A percentile compares a stretch with the other conserved stretches of the same genome.
phyloP scores from a whole-genome alignment of 768 basidiomycete genomes.

The Sporobolomyces pararoseus region DNA sequence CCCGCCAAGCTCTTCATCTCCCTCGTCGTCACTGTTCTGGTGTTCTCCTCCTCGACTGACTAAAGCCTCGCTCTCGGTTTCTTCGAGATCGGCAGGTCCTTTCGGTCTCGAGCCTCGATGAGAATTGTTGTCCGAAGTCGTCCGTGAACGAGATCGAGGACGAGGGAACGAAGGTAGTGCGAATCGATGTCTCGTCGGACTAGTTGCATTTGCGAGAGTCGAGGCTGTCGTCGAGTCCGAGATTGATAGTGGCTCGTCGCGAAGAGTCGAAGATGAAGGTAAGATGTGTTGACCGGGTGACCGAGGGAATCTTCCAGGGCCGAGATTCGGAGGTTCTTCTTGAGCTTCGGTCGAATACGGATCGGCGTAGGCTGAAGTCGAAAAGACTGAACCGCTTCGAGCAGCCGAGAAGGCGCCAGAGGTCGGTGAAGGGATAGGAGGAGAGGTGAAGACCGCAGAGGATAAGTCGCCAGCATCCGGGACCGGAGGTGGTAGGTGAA shows the following conservation, averaged over 20 bases:
- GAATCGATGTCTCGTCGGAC: slow-evolving; percentile 17
- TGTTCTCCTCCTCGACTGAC: not conserved
- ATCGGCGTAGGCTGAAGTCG: slow-evolving; percentile 18
- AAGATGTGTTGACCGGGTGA: slow-evolving; percentile 16
- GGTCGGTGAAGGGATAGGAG: not conserved
- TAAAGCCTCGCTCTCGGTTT: slow-evolving; percentile 24
- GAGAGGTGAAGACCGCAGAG: not conserved
- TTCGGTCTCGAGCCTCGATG: slow-evolving; percentile 18
- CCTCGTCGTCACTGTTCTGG: slow-evolving; percentile 1
- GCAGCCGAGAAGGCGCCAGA: slow-evolving; percentile 15
- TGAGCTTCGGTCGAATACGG: slow-evolving; percentile 12
- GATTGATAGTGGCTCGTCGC: not conserved
- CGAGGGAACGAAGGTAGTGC: slow-evolving; percentile 13
- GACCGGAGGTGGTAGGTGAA: slow-evolving; percentile 16
- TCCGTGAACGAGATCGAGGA: not conserved
- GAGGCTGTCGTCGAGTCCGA: not conserved
- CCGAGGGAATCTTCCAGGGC: not conserved
- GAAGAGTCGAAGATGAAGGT: not conserved
- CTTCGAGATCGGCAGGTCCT: slow-evolving; percentile 26
- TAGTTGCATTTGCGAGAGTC: not conserved
- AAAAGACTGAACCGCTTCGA: slow-evolving; percentile 17
- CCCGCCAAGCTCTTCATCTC: not conserved
- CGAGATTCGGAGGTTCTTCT: not conserved
- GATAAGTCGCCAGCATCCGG: slow-evolving; percentile 24
- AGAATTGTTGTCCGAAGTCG: not conserved